phyloP scores from a whole-genome alignment of 768 basidiomycete genomes.

The Leccinum obscurum region DNA sequence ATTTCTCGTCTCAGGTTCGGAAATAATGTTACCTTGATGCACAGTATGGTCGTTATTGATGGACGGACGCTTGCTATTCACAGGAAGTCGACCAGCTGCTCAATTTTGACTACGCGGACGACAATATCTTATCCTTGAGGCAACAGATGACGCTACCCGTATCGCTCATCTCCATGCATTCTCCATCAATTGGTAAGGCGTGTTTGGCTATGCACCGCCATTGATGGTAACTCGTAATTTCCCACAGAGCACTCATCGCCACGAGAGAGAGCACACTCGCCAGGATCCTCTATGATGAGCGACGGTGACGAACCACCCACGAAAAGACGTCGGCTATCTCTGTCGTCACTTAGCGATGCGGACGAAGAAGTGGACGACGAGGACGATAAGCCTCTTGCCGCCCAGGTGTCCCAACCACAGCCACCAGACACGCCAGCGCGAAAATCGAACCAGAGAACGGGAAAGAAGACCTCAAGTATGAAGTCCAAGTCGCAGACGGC shows the following conservation, averaged over 20 bases:
- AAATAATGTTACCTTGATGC: constrained; percentile 14
- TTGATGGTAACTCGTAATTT: constrained; percentile 4
- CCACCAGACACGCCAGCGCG: constrained; percentile 32
- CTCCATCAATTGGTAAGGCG: constrained; percentile 54
- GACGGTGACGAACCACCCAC: constrained; percentile 48
- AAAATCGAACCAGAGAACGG: constrained; percentile 42
- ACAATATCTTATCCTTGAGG: constrained; percentile 65
- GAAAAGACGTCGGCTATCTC: constrained; percentile 57
- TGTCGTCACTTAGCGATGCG: constrained; percentile 51
- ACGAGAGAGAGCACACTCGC: constrained; percentile 17
- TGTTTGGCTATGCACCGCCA: not conserved
- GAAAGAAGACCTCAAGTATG: constrained; percentile 58
- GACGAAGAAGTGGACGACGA: constrained; percentile 55
- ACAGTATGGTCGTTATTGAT: constrained; percentile 18
- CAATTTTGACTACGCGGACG: constrained; percentile 78
- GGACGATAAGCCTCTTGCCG: constrained; percentile 57
- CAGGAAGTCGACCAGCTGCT: constrained; percentile 76
- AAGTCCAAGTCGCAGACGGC: constrained; percentile 62
- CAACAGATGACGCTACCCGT: constrained; percentile 65
- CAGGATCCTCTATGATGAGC: constrained; percentile 44
- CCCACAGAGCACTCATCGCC: constrained; percentile 29
- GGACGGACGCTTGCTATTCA: constrained; percentile 3
- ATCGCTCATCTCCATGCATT: constrained; percentile 49
- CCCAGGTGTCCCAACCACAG: constrained; percentile 39
- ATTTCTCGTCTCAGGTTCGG: constrained; percentile 24